Evolutionary conservation across 169 alveolate genomes (phyloP).

Genomic region (Pseudocohnilembus persalinus): DNA sequence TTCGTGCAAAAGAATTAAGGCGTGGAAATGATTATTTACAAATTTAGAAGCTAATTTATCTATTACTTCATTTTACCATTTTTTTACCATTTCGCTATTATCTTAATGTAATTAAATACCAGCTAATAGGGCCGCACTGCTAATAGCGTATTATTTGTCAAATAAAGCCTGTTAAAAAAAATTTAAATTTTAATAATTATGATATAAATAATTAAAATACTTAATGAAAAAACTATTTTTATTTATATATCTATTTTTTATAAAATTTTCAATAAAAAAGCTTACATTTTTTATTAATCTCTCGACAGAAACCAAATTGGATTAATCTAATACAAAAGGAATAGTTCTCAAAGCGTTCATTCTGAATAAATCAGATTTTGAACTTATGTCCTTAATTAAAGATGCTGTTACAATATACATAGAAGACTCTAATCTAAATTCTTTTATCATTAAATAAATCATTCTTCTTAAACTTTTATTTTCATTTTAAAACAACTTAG

Average conservation of each 20-base stretch:
- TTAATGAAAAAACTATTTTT: no score
- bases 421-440: conserved; percentile 38
- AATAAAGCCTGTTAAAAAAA: conserved; percentile 26
- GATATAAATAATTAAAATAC: neutral
- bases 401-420: conserved; percentile 40
- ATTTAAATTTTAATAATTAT: neutral
- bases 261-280: no score
- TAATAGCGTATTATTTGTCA: conserved; percentile 36
- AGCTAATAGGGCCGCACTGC: conserved; percentile 47
- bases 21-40: conserved; percentile 38
- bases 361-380: conserved; percentile 37
- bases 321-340: conserved; percentile 35
- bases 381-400: conserved; percentile 42
- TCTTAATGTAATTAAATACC: conserved; percentile 22
- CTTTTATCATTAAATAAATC: conserved; percentile 49
- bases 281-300: conserved; percentile 27
- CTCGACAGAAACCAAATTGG: conserved; percentile 34
- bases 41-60: conserved; percentile 34
- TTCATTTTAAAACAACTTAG: conserved; percentile 36
- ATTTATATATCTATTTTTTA: no score
- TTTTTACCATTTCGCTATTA: conserved; percentile 33
- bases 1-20: conserved; percentile 39
- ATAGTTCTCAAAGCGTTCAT: conserved; percentile 46
- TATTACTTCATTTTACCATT: conserved; percentile 37
- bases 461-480: conserved; percentile 40